Percentiles rank a stretch among this genome's conserved stretches.
Conservation (phyloP, 768 basidiomycete genomes). For the Tulasnella sp. region DNA sequence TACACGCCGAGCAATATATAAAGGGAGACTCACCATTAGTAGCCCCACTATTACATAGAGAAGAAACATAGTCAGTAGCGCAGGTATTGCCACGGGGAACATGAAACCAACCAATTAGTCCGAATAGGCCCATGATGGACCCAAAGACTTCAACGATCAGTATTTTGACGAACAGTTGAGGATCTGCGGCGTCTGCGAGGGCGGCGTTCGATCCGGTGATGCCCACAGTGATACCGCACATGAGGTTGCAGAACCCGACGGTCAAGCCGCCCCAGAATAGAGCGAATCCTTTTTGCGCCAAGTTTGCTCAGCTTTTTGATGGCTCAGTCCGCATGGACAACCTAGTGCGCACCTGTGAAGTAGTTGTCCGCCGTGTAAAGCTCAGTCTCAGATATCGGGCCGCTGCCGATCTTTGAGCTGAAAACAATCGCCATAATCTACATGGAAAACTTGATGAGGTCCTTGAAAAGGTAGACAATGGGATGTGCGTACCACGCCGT, state of each 20-base stretch:
- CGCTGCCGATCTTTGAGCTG: constrained; percentile 56
- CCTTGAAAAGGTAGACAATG: too few species aligned
- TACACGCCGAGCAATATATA: neutral
- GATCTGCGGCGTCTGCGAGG: constrained; percentile 89
- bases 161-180: constrained; percentile 89
- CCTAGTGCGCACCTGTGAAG: constrained; percentile 56
- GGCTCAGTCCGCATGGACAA: neutral
- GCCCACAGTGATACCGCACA: constrained; percentile 91
- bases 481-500: constrained; percentile 64
- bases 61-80: neutral
- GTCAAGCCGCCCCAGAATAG: constrained; percentile 97
- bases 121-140: constrained; percentile 85
- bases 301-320: neutral
- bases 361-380: constrained; percentile 84
- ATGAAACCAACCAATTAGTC: constrained; percentile 65
- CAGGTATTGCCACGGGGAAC: neutral
- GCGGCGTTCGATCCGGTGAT: constrained; percentile 94
- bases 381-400: constrained; percentile 42
- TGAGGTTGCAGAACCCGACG: constrained; percentile 85
- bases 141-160: constrained; percentile 93
- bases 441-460: too few species aligned
- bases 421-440: constrained; percentile 96
- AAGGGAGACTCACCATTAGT: constrained; percentile 51
- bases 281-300: constrained; percentile 51
- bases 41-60: constrained; percentile 48